These are phyloP conservation scores for Camptophora hylomeconis DNA, from an alignment of 2,329 filamentous ascomycete species.

Conservation along the genomic window DNA sequence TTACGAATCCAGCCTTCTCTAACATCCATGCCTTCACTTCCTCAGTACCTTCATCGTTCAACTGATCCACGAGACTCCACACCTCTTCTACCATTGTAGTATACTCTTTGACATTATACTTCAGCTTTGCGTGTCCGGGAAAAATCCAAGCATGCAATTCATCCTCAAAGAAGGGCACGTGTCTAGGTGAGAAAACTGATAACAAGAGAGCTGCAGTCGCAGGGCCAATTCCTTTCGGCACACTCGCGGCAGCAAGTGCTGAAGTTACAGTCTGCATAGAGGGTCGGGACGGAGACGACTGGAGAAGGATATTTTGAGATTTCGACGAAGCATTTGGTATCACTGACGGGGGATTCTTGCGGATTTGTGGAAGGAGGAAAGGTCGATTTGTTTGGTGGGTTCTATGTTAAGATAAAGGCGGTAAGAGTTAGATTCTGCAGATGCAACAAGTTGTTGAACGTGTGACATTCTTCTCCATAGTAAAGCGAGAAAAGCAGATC, in stretches of 20 bases:
- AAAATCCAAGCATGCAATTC: slow-evolving; percentile 30
- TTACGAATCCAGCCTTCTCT: slow-evolving; percentile 16
- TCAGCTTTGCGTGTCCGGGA: slow-evolving; percentile 22
- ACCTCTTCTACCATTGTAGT: slow-evolving; percentile 10
- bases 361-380: slow-evolving; percentile 27
- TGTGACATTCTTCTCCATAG: neutral
- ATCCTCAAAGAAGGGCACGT: slow-evolving; percentile 30
- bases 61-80: slow-evolving; percentile 6
- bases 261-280: slow-evolving; percentile 24
- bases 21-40: slow-evolving; percentile 10
- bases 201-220: slow-evolving; percentile 31
- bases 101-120: slow-evolving; percentile 29
- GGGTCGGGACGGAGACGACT: slow-evolving; percentile 14
- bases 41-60: no score
- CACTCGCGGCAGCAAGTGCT: no score
- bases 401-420: slow-evolving; percentile 6
- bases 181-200: slow-evolving; percentile 20
- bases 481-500: neutral
- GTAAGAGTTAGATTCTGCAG: no score
- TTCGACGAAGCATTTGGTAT: slow-evolving; percentile 15
- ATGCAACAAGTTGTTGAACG: no score
- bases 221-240: slow-evolving; percentile 28
- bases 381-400: slow-evolving; percentile 29
- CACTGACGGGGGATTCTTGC: slow-evolving; percentile 14
- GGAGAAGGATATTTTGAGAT: slow-evolving; percentile 1